Base-by-base conservation (phyloP, 345 rosid genomes). In the Arabis alpina region DNA sequence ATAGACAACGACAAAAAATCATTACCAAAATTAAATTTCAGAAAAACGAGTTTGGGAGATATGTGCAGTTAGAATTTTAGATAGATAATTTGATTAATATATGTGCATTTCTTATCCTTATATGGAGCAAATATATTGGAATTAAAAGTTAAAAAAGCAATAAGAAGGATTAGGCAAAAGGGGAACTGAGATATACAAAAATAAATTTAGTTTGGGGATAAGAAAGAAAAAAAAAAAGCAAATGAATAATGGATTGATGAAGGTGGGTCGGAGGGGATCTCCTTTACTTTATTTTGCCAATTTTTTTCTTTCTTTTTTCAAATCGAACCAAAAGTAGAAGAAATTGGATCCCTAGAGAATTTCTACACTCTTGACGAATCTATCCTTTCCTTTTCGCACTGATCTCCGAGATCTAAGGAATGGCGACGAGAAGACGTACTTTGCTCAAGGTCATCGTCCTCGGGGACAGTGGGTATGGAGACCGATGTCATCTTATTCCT, bases 381-480 rank as follows among this genome's bases (percentile, higher is more conserved):
- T n/a, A 0, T 5, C 34, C 65, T 48, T 10, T 37, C 50, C 45
- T 13, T 8, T 19, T 16, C 6, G 30, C 39, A 40, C 13, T 52
- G 9, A 49, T 36, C 70, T 56, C 30, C 9, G 4, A 52, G 64
- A 65, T 61, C 62, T 27, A 63, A 53, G 54, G 14, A 48, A 10
- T 93, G 98, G 83, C 91, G 63, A 67, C 75, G 68, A 90, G 97
- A 37, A 81, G 97, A 72, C 94, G 99, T 67, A 91, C 97, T 54
- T 81, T 93, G 93, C 95, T 93, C 76, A 93, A 93, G 82, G 96
- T 93, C 85, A 93, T 93, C 76, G 97, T 91, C 62, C 99, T 93
- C 72, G 99, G 99, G 65, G 97, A 93, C 76, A 93, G 99, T 69
- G 99, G 99, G 99, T 93, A 79, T 75, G 65, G 14, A 15, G 23